Evolutionary conservation across 345 rosid species (phyloP).

Genomic region (Aquilaria sinensis): DNA sequence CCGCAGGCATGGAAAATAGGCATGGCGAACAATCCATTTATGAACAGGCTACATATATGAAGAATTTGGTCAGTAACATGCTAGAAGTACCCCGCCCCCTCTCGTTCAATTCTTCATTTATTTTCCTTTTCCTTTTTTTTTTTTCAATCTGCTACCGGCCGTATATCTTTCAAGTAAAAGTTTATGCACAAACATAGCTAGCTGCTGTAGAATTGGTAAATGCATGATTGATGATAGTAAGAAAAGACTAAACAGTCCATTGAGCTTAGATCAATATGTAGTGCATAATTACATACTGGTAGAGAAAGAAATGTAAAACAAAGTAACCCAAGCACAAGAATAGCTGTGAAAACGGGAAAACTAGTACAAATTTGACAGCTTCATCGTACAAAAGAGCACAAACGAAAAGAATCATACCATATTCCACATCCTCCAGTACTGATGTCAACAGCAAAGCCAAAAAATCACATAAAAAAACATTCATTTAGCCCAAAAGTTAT

Average conservation of each 20-base stretch:
- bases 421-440: slow-evolving; percentile 99
- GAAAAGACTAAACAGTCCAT: slow-evolving; percentile 3
- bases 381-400: background rate
- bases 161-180: no score
- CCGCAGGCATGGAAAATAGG: slow-evolving; percentile 79
- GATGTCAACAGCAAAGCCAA: slow-evolving; percentile 30
- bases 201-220: no score
- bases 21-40: slow-evolving; percentile 96
- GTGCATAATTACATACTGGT: no score
- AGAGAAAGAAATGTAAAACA: background rate
- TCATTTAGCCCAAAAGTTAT: background rate
- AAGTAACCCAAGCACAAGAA: background rate
- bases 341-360: no score
- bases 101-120: no score
- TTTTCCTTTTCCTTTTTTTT: no score
- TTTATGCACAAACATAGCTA: no score
- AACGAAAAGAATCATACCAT: slow-evolving; percentile 63
- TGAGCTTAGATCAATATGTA: no score
- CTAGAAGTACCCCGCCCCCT: background rate
- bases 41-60: slow-evolving; percentile 74
- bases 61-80: slow-evolving; percentile 16
- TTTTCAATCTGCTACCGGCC: no score
- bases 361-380: no score
- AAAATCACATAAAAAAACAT: slow-evolving; percentile 11
- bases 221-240: no score